Evolutionary conservation across 2,329 filamentous ascomycete species (phyloP), one percentile per base, ranked within the genome.

Genomic region (Monosporascus sp.): DNA sequence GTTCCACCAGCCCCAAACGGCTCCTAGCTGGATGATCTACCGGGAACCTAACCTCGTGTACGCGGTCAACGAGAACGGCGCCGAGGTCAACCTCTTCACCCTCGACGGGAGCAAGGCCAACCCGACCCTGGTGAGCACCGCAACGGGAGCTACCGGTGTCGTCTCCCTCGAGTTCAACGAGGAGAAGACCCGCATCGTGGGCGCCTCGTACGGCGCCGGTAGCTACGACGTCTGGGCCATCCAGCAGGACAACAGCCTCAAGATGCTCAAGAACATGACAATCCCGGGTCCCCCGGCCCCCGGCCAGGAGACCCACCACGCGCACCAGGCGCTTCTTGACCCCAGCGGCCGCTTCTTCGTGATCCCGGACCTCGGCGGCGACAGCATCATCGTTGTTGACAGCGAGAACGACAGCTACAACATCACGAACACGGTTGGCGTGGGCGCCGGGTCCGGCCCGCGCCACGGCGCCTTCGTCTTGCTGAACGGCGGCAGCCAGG

Each of bases 381-480:
- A 81, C 65, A 63, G 66, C n/a, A 59, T 81, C 37, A 58, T 77
- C 37, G 59, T 80, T 51, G 64, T 80, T 37, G 74, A 79, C 68
- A 66, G 70, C 51, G 59, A 69, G 56, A 65, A 70, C 55, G 72
- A 76, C 51, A 62, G 64, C 17, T 79, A 68, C 60, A 62, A 66
- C 7, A 60, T 78, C 43, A 65, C 64, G 37, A 70, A 65, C 60
- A 64, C 60, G 43, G 62, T 72, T 40, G 47, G 58, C 6, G 65
- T 75, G 52, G 67, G 69, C 11, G 60, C 68, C 11, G 75, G 74
- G 53, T 73, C 72, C 40, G 78, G 78, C 1, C 78, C 78, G 3
- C 77, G 78, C 18, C 78, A 81, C 60, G 78, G 75, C 48, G 70
- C 70, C 58, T 80, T 78, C 67, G 73, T 74, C 63, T 70, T 69